These are phyloP conservation scores for Tephrocybe sp. DNA, from an alignment of 768 basidiomycete genomes.

Conservation along the genomic window DNA sequence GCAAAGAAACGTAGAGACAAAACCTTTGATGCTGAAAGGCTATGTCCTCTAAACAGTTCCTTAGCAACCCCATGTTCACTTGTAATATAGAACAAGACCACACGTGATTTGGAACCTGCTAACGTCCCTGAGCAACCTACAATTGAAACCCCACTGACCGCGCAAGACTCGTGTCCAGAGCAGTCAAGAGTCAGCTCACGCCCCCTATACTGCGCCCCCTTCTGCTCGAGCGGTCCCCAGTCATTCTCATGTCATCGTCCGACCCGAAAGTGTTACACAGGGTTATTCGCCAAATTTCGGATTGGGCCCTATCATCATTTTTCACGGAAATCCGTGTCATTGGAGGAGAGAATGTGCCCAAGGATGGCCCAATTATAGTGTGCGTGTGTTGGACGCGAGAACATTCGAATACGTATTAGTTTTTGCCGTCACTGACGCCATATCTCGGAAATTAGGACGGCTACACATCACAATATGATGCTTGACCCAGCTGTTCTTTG, in stretches of 20 bases:
- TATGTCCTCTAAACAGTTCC: not conserved
- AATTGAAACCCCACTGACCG: not conserved
- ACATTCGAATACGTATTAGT: not conserved
- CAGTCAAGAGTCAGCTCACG: too few species aligned
- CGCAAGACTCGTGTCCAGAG: too few species aligned
- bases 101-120: not conserved
- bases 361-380: constrained; percentile 90
- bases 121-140: not conserved
- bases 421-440: not conserved
- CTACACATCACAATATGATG: constrained; percentile 96
- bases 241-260: constrained; percentile 20
- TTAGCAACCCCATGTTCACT: not conserved
- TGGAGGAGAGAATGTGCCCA: constrained; percentile 86
- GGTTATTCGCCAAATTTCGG: constrained; percentile 68
- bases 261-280: constrained; percentile 59
- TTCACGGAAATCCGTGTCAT: constrained; percentile 87
- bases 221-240: too few species aligned
- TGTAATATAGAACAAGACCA: not conserved
- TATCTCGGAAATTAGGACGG: constrained; percentile 47
- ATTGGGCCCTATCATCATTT: constrained; percentile 79
- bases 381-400: constrained; percentile 42
- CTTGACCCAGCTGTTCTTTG: constrained; percentile 83
- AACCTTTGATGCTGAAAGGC: too few species aligned
- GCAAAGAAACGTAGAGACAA: not conserved
- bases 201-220: too few species aligned